phyloP scores from a whole-genome alignment of 2,329 filamentous ascomycete species.

The Teratosphaeria nubilosa region DNA sequence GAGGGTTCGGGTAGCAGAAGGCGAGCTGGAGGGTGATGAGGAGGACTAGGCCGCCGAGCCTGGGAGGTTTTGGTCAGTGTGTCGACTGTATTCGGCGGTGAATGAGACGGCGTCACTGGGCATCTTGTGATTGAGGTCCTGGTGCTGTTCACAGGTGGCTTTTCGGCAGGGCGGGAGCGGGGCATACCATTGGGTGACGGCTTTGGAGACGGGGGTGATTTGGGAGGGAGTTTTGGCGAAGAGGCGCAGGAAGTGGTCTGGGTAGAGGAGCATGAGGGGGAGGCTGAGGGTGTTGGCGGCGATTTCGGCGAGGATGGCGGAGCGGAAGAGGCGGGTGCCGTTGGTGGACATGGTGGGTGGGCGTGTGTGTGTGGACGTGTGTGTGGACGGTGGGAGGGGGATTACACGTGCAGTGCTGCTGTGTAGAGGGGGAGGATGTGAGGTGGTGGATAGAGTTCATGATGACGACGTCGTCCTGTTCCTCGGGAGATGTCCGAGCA shows the following conservation, averaged over 20 bases:
- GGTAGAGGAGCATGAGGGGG: constrained; percentile 14
- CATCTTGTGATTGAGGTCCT: no score
- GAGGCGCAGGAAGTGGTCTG: constrained; percentile 11
- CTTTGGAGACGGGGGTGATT: constrained; percentile 14
- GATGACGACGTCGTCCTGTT: neutral
- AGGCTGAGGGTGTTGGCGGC: constrained; percentile 13
- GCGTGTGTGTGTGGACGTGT: neutral
- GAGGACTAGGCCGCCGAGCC: constrained; percentile 14
- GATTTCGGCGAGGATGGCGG: constrained; percentile 18
- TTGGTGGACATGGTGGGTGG: constrained; percentile 8
- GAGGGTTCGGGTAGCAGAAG: constrained; percentile 17
- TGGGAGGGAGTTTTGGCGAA: constrained; percentile 11
- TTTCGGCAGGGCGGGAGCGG: neutral
- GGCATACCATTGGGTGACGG: constrained; percentile 13
- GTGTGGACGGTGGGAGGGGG: neutral
- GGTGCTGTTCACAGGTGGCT: no score
- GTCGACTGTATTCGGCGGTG: no score
- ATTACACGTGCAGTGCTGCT: neutral
- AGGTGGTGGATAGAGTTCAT: neutral
- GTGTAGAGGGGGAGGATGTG: neutral
- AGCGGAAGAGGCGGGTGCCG: constrained; percentile 15
- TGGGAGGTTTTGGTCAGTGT: neutral
- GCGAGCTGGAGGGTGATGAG: constrained; percentile 18
- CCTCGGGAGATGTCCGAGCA: no score
- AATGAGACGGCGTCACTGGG: no score